Evolutionary conservation across 2,329 filamentous ascomycete species (phyloP), one percentile per base, ranked within the genome.

Genomic region (Mollisiaceae sp.): DNA sequence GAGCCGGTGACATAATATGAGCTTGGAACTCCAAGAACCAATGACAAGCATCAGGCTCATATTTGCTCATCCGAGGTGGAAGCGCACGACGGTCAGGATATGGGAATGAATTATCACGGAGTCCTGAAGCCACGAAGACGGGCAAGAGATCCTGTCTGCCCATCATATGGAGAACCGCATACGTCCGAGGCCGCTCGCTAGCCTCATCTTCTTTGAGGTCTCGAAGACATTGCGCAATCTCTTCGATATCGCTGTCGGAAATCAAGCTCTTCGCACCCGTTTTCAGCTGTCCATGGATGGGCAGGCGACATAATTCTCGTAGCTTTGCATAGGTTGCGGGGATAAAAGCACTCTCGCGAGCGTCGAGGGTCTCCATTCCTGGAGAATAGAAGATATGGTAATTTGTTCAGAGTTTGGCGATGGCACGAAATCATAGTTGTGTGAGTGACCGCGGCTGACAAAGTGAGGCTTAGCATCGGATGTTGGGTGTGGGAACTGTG

Each of bases 91-190:
- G 45, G 15, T 60, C 57, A 12, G 62, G 35, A 32, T 58, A 64
- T 12, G 62, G 62, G 27, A 64, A 60, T 32, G 62, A 60, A 27
- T 64, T 64, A 24, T 64, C 62, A 4, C 55, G 62, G 18, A 60
- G 62, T 18, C 62, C 62, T 35, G 20, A 47, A n/a, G 54, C 39
- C 20, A 39, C 39, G 36, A 64, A 64, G 5, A 55, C 27, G 20
- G 35, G 20, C 57, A 64, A n/a, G 18, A 64, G n/a, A 22, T 60
- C 62, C 20, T 38, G 8, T 50, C 62, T 60, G 1, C 55, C 20
- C 47, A 64, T 64, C 62, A 64, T 64, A 22, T 54, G 36, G 12
- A 64, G 57, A 15, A 64, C 47, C 2, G 62, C 50, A 56, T 38
- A 64, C 18, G 50, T 59, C 22, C 62, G 57, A 50, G 62, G 62